Base-by-base conservation (phyloP, 352 stramenopile species). In the Phytophthora brassicae region DNA sequence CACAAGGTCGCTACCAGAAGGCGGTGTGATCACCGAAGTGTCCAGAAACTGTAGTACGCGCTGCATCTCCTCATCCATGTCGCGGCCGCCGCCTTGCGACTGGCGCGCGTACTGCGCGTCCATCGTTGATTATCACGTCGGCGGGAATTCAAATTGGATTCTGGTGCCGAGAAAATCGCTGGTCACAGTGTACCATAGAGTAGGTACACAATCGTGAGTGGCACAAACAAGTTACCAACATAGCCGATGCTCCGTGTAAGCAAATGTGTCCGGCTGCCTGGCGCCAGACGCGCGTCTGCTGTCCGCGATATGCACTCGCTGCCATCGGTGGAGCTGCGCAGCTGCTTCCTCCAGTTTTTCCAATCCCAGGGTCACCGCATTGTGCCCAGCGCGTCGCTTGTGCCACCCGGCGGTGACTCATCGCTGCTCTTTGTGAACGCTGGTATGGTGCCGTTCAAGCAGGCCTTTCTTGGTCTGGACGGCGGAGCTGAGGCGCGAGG, bases 351-450 rank as follows among this genome's bases (percentile, higher is more conserved):
- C 43, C 55, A 71, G 35, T 92, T 88, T 56, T 95, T 94, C 54
- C 64, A 87, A 55, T 51, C 54, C 24, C 73, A 88, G 38, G 79
- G 67, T 14, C 84, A 94, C 42, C 48, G 53, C 17, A 68, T 92
- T 5, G 72, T 92, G 24, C 80, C 83, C 14, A 91, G 80, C 46
- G 80, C 74, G 52, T 85, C 82, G 41, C 66, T 95, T 8, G 70
- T 92, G 8, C 82, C 84, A 12, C 71, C 97, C 29, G 92, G 97
- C 29, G 86, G 95, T 66, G 95, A 97, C 44, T 63, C 47, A 7
- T 99, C 96, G 33, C 79, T 99, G 50, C 77, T 99, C 24, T 99
- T 99, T 70, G 95, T 95, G 61, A 99, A 99, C 71, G 96, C 95
- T 6, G 96, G 95, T 47, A 99, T 99, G 96, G 98, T 98, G 66